Base-by-base conservation (phyloP, 495 filamentous ascomycete species). In the Endocarpon pusillum region DNA sequence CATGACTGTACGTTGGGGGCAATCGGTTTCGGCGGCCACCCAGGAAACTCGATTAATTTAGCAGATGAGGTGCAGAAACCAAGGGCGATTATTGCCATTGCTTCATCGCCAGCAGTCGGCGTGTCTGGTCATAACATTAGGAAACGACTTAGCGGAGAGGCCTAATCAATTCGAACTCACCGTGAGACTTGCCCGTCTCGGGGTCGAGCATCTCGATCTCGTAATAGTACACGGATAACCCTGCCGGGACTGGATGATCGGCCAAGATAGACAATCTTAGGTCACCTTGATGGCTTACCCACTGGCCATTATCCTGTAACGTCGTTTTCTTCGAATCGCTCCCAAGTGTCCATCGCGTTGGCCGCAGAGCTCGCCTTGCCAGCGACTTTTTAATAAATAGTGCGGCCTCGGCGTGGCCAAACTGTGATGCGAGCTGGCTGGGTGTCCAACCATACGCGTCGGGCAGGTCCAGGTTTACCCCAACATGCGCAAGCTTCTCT, bases 1-100 rank as follows among this genome's bases (percentile, higher is more conserved):
- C 39, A 32, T 11, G 39, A 21, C n/a, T 37, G 36, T 8, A 37
- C 24, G 16, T 40, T 40, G 10, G 37, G 32, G 20, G 37, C 31
- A n/a, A 20, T 35, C 11, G 30, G 17, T 21, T 15, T 38, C 8
- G 36, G 36, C 3, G 19, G 8, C 23, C 23, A 25, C 8, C 23
- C 23, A 8, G 23, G 23, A 8, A 25, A 8, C 23, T 25, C 12
- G 25, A 34, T 20, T 4, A 34, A 24, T 14, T 12, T 19, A 4
- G 33, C 37, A 10, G 10, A 22, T 26, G 17, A 8, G 4, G 9
- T 38, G 18, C 4, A 23, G 30, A 24, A 25, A 10, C 37, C 37
- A 17, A 40, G n/a, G 17, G 34, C 37, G 12, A 40, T 9, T 3
- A 26, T n/a, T n/a, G n/a, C n/a, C n/a, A n/a, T n/a, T n/a, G n/a